Conservation (phyloP, 352 stramenopile genomes). For the Pythium guiyangense region DNA sequence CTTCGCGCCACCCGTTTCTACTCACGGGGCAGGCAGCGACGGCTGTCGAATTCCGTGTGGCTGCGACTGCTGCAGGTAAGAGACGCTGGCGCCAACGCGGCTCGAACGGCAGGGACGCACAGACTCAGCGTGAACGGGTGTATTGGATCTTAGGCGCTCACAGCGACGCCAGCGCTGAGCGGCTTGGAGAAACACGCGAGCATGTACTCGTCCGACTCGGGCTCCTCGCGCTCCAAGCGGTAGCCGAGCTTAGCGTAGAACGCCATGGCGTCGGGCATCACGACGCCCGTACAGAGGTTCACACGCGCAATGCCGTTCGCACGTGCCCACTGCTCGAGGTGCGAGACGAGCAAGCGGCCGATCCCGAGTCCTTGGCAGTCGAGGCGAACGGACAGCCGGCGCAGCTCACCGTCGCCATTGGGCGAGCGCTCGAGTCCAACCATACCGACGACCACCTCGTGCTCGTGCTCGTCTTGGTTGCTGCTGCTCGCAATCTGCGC, state of each 20-base stretch:
- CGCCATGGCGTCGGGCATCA: slow-evolving; percentile 10
- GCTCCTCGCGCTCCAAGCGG: slow-evolving; percentile 3
- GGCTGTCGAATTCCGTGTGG: background rate
- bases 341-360: slow-evolving; percentile 13
- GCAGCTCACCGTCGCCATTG: slow-evolving; percentile 20
- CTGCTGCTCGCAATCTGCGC: too few species aligned
- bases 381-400: slow-evolving; percentile 21
- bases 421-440: slow-evolving; percentile 9
- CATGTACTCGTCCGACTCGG: slow-evolving; percentile 4
- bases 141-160: too few species aligned
- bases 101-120: too few species aligned
- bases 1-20: background rate
- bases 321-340: slow-evolving; percentile 17
- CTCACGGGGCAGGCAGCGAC: background rate
- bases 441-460: slow-evolving; percentile 13
- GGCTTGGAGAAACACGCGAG: slow-evolving; percentile 10
- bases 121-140: too few species aligned
- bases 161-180: background rate
- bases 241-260: slow-evolving; percentile 15
- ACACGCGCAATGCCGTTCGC: slow-evolving; percentile 8
- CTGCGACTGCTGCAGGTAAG: background rate
- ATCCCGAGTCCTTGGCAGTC: slow-evolving; percentile 18
- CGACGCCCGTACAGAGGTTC: slow-evolving; percentile 12
- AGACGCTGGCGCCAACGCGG: background rate
- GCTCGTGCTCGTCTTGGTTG: background rate